Evolutionary conservation across 805 yeast species (phyloP), one percentile per base, ranked within the genome.

Genomic region (Monosporozyma aerobia): DNA sequence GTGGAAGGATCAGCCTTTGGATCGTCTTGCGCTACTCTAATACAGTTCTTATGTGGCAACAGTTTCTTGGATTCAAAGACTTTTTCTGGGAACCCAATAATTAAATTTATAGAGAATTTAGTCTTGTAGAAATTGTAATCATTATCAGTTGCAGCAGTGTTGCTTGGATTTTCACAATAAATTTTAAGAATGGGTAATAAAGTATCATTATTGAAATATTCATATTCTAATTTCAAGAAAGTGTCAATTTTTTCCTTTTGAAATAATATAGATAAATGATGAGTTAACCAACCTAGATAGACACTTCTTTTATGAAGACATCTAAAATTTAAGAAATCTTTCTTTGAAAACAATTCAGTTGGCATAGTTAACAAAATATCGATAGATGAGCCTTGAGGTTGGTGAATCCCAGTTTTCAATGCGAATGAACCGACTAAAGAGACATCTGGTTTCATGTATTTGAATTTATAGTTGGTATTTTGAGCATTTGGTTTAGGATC

Each of bases 331-430:
- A 92, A 73, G 63, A 83, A 88, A 68, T 94, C 99, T 70, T 94
- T 94, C 50, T 84, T 82, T 62, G 85, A 90, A 63, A 94, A 85
- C 48, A 86, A 65, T 29, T 72, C 69, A 50, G 72, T 69, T 5
- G 97, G 96, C 90, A 94, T 92, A 3, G 87, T 82, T 43, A 92
- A 74, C 33, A 86, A 76, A 30, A 94, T 77, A 66, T 94, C 99
- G 23, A 92, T 78, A 5, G 87, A 73, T 65, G 81, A 74, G 0
- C 87, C 85, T 45, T 76, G 74, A 27, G 84, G 83, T 56, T 78
- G 78, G 47, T 80, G 77, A 25, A 87, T 83, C 2, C 86, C 89
- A 0, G 96, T 82, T 61, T 88, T 88, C 57, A 92, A 73, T 3
- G 96, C 94, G 72, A 88, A 92, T 6, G 96, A 82, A 1, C 99